Percentiles rank a stretch among this genome's conserved stretches.
phyloP scores from a whole-genome alignment of 305 asterid genomes.

The Fraxinus sp. region DNA sequence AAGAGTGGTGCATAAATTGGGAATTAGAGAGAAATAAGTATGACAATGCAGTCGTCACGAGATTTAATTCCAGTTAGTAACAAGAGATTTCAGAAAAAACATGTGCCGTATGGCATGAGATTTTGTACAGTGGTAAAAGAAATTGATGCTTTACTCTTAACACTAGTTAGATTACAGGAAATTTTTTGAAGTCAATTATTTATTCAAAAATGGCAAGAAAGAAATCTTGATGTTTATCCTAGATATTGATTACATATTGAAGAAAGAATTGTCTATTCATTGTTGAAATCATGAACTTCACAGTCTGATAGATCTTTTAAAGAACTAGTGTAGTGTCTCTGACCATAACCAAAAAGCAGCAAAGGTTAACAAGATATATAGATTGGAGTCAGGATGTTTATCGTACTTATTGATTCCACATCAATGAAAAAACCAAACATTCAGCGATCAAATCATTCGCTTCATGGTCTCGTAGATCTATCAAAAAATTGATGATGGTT shows the following conservation, averaged over 20 bases:
- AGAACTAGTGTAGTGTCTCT: background rate
- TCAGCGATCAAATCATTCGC: background rate
- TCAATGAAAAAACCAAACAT: background rate
- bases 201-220: background rate
- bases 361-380: background rate
- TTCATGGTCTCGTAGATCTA: background rate
- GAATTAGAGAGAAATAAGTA: background rate
- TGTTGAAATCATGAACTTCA: background rate
- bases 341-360: background rate
- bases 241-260: background rate
- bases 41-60: background rate
- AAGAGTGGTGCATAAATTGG: background rate
- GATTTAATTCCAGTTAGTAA: conserved; percentile 8
- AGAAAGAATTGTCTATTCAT: background rate
- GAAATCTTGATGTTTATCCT: background rate
- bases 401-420: background rate
- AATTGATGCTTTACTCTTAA: background rate
- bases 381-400: background rate
- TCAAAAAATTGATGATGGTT: background rate
- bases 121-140: background rate
- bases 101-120: background rate
- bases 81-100: background rate
- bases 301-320: background rate
- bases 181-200: background rate
- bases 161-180: background rate